These are phyloP conservation scores for Neonectria hederae DNA, from an alignment of 2,329 filamentous ascomycete species.

Conservation along the genomic window DNA sequence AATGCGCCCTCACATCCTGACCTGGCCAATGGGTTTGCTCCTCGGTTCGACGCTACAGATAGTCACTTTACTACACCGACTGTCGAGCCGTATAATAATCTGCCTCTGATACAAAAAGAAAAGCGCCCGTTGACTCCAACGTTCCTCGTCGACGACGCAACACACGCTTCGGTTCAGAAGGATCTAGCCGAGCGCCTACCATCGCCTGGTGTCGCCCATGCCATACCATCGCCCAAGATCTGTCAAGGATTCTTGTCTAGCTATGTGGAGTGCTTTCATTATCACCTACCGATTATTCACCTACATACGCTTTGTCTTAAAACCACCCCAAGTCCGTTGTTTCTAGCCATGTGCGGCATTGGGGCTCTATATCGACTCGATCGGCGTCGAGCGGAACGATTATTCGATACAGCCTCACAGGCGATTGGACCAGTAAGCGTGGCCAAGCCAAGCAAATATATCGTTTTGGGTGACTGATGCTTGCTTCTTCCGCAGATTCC, in stretches of 20 bases:
- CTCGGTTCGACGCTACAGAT: not conserved
- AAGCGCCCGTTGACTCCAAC: not conserved
- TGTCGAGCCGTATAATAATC: not conserved
- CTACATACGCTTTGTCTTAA: slow-evolving; percentile 9
- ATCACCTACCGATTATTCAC: slow-evolving; percentile 25
- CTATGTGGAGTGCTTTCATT: slow-evolving; percentile 18
- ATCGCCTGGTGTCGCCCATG: not conserved
- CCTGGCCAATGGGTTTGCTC: too few relatives aligned
- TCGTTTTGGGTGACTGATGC: not conserved
- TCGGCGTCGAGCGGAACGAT: slow-evolving; percentile 6
- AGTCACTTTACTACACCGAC: not conserved
- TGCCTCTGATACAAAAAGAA: not conserved
- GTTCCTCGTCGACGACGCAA: not conserved
- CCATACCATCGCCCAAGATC: slow-evolving; percentile 6
- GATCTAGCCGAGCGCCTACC: not conserved
- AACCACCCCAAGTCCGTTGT: slow-evolving; percentile 15
- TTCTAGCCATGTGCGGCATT: slow-evolving; percentile 27
- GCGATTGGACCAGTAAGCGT: not conserved
- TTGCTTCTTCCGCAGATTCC: not conserved
- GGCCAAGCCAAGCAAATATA: not conserved
- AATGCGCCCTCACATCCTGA: not conserved
- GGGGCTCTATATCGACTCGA: slow-evolving; percentile 26
- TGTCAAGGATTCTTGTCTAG: slow-evolving; percentile 23
- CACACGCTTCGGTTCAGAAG: not conserved
- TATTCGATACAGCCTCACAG: slow-evolving; percentile 6